These are phyloP conservation scores for Cubamyces lactineus DNA, from an alignment of 768 basidiomycete species.

Conservation along the genomic window DNA sequence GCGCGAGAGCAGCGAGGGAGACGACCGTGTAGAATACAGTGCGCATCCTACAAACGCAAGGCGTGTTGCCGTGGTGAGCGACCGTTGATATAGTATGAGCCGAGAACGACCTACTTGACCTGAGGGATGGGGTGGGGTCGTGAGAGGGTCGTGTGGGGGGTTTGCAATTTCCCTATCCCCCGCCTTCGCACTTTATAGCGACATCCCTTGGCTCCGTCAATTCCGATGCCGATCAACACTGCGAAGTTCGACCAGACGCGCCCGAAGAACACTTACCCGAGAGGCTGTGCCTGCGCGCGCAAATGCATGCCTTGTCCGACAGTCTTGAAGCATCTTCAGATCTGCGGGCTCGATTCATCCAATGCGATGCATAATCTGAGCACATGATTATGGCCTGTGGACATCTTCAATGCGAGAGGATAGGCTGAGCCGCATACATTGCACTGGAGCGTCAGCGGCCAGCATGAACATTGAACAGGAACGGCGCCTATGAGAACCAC, in stretches of 20 bases:
- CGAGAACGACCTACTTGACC: neutral
- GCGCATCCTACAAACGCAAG: neutral
- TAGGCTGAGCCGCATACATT: no score
- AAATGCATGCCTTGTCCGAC: no score
- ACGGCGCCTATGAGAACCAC: neutral
- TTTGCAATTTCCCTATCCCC: neutral
- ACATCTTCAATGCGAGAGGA: no score
- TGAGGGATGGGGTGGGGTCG: neutral
- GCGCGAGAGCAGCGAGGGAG: constrained; percentile 1
- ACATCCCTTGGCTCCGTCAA: neutral
- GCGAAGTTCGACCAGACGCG: neutral
- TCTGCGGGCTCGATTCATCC: no score
- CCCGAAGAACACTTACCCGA: neutral
- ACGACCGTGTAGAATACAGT: neutral
- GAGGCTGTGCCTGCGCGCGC: neutral
- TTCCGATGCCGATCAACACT: neutral
- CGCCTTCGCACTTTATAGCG: neutral
- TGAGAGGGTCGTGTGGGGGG: neutral
- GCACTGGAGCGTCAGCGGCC: neutral
- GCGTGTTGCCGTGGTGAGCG: no score
- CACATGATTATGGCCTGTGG: no score
- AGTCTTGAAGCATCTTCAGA: no score
- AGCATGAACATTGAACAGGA: neutral
- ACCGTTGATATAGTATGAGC: no score
- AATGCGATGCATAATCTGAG: no score